phyloP scores from a whole-genome alignment of 345 rosid genomes.

The Microcos paniculata region DNA sequence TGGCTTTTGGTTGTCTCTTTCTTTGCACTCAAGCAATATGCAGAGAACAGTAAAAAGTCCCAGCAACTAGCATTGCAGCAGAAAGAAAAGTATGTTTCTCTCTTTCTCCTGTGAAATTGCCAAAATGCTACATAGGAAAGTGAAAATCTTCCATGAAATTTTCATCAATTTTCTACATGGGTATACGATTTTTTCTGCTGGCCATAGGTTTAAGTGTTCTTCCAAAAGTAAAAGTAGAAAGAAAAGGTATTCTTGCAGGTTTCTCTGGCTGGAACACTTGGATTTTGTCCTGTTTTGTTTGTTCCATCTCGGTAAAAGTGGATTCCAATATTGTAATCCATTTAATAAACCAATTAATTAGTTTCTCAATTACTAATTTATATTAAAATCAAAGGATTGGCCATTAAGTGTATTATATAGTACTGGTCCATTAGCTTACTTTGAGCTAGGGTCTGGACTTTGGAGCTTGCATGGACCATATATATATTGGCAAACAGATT shows the following conservation, averaged over 20 bases:
- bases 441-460: too few species aligned
- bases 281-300: slow-evolving; percentile 28
- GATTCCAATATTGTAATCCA: slow-evolving; percentile 19
- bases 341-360: background rate
- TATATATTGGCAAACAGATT: background rate
- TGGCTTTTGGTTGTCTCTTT: slow-evolving; percentile 17
- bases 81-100: background rate
- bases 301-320: slow-evolving; percentile 19
- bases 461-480: background rate
- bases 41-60: background rate
- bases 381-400: background rate
- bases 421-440: background rate
- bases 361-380: background rate
- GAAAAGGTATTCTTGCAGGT: slow-evolving; percentile 2
- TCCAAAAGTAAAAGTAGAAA: slow-evolving; percentile 1
- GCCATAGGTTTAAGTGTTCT: background rate
- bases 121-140: background rate
- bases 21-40: background rate
- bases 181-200: background rate
- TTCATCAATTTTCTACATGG: background rate
- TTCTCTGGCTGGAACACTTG: slow-evolving; percentile 22
- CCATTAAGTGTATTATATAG: background rate
- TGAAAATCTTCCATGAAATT: background rate
- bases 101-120: slow-evolving; percentile 8
- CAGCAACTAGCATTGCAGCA: background rate